These are phyloP conservation scores for Sparassis latifolia DNA, from an alignment of 1,284 basidiomycete species.

Conservation along the genomic window DNA sequence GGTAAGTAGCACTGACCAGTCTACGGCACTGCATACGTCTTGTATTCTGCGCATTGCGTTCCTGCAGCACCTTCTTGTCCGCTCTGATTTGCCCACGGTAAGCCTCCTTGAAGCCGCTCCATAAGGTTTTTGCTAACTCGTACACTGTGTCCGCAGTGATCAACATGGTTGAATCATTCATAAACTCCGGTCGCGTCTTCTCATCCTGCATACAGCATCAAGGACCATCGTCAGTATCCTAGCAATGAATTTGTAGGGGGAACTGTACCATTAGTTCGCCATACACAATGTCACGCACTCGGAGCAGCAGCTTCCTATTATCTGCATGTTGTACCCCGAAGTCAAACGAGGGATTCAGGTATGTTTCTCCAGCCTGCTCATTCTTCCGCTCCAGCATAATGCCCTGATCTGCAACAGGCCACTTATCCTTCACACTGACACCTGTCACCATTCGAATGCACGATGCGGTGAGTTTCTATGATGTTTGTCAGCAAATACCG, in stretches of 20 bases:
- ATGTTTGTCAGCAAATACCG: no score
- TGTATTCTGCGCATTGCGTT: not conserved
- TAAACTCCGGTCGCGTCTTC: conserved; percentile 27
- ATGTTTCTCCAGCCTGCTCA: not conserved
- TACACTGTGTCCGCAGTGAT: not conserved
- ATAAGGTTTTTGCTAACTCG: conserved; percentile 2
- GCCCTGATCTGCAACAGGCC: not conserved
- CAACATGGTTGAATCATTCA: not conserved
- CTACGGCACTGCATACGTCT: conserved; percentile 1
- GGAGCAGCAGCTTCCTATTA: not conserved
- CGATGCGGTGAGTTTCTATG: no score
- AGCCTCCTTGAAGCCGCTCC: conserved; percentile 3
- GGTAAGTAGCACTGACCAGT: not conserved
- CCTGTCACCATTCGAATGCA: not conserved
- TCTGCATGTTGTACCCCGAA: not conserved
- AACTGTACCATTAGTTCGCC: not conserved
- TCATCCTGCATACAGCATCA: not conserved
- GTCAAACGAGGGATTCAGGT: not conserved
- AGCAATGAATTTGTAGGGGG: not conserved
- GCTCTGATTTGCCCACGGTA: conserved; percentile 1
- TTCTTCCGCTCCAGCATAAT: not conserved
- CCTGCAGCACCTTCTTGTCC: not conserved
- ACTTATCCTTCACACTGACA: not conserved
- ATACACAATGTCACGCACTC: not conserved
- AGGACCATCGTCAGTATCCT: not conserved